Evolutionary conservation across 1,284 basidiomycete genomes (phyloP).

Genomic region (Singerocomus inundabilis): DNA sequence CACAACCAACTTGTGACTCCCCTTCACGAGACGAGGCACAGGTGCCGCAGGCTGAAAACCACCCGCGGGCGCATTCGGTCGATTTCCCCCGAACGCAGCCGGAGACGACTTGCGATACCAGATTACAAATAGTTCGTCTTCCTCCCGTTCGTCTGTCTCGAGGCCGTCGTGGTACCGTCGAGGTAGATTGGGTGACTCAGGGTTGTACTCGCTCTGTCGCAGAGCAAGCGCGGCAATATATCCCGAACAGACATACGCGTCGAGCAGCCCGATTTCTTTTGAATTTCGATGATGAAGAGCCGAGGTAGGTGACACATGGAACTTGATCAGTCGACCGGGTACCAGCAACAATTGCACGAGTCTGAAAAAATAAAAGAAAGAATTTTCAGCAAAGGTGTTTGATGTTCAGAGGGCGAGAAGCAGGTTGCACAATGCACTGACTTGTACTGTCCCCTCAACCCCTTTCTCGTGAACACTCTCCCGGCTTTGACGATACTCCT

Average conservation of each 20-base stretch:
- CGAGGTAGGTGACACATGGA: conserved; percentile 51
- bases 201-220: conserved; percentile 57
- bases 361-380: conserved; percentile 35
- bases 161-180: conserved; percentile 79
- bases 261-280: conserved; percentile 59
- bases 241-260: conserved; percentile 77
- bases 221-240: conserved; percentile 69
- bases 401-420: background rate
- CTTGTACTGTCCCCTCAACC: conserved; percentile 69
- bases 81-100: conserved; percentile 2
- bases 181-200: conserved; percentile 49
- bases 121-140: conserved; percentile 73
- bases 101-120: conserved; percentile 51
- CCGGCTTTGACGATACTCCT: conserved; percentile 70
- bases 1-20: conserved; percentile 62
- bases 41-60: conserved; percentile 27
- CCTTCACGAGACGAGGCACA: conserved; percentile 52
- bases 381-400: background rate
- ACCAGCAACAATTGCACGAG: conserved; percentile 68
- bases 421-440: conserved; percentile 35
- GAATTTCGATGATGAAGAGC: conserved; percentile 49
- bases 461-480: conserved; percentile 65
- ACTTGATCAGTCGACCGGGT: conserved; percentile 63
- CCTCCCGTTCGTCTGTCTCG: conserved; percentile 73
- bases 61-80: conserved; percentile 21